A percentile compares a stretch with the other conserved stretches of the same genome.
Conservation (phyloP, 139 green algal genomes). For the Tetratostichococcus sp. region DNA sequence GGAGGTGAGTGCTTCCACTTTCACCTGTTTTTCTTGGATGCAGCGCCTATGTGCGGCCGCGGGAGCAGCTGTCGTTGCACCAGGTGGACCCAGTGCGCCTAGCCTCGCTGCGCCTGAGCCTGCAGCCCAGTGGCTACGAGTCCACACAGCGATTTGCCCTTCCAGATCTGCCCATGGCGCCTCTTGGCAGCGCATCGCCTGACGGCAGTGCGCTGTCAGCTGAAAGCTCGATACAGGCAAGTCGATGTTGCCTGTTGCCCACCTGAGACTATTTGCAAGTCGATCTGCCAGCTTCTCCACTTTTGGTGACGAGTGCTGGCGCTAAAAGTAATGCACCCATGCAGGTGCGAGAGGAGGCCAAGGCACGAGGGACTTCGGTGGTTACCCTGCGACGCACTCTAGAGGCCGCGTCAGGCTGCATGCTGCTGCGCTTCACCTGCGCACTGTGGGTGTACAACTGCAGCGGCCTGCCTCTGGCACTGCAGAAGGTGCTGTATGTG, state of each 20-base stretch:
- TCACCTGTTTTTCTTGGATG: too few relatives aligned
- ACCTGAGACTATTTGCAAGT: too few relatives aligned
- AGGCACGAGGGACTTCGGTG: background rate
- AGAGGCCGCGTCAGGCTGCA: background rate
- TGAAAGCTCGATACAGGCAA: too few relatives aligned
- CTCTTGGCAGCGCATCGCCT: background rate
- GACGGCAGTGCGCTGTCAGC: background rate
- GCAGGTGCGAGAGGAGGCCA: background rate
- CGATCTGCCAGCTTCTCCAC: too few relatives aligned
- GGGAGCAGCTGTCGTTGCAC: conserved; percentile 17
- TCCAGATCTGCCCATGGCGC: background rate
- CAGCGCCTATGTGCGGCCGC: conserved; percentile 1
- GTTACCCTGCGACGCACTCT: conserved; percentile 1
- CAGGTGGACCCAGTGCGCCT: conserved; percentile 14
- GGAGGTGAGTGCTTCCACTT: too few relatives aligned
- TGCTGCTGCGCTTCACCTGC: conserved; percentile 34
- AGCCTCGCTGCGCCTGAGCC: conserved; percentile 4
- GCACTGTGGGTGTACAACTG: conserved; percentile 76
- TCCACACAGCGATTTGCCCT: conserved; percentile 19
- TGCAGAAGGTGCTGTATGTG: conserved; percentile 16
- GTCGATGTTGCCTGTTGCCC: too few relatives aligned
- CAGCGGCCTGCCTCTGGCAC: conserved; percentile 51
- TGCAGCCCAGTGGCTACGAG: conserved; percentile 35
- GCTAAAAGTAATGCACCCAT: background rate
- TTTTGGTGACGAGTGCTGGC: too few relatives aligned